Evolutionary conservation across 129 eudicot species (phyloP).

Genomic region (Chrysanthemum seticuspe): DNA sequence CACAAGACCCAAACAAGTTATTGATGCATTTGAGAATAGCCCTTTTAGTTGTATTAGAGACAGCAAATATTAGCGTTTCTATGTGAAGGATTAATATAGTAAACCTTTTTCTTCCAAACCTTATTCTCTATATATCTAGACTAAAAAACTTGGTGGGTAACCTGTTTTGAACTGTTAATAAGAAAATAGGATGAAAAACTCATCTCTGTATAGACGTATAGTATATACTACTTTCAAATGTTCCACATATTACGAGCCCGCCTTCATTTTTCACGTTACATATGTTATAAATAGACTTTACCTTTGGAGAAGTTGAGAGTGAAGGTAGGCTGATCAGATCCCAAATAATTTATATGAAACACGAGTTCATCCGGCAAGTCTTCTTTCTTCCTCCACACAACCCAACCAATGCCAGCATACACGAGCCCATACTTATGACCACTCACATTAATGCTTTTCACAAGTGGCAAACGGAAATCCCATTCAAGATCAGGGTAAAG

Average conservation of each 20-base stretch:
- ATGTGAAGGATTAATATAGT: no score
- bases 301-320: constrained; percentile 86
- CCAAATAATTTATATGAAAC: constrained; percentile 77
- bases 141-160: no score
- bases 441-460: constrained; percentile 82
- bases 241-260: not conserved
- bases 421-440: constrained; percentile 93
- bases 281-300: constrained; percentile 1
- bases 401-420: constrained; percentile 84
- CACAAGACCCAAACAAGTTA: constrained; percentile 14
- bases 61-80: no score
- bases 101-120: no score
- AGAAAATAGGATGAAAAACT: no score
- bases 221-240: not conserved
- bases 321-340: constrained; percentile 85
- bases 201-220: no score
- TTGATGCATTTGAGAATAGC: not conserved
- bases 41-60: no score
- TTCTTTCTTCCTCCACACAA: constrained; percentile 70
- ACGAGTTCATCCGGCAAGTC: constrained; percentile 78
- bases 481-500: constrained; percentile 67
- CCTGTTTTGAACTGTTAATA: no score
- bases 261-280: not conserved
- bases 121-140: no score
- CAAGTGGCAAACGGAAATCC: constrained; percentile 78